A percentile compares a stretch with the other conserved stretches of the same genome.
Conservation (phyloP, 352 stramenopile species). For the Phytophthora uliginosa region DNA sequence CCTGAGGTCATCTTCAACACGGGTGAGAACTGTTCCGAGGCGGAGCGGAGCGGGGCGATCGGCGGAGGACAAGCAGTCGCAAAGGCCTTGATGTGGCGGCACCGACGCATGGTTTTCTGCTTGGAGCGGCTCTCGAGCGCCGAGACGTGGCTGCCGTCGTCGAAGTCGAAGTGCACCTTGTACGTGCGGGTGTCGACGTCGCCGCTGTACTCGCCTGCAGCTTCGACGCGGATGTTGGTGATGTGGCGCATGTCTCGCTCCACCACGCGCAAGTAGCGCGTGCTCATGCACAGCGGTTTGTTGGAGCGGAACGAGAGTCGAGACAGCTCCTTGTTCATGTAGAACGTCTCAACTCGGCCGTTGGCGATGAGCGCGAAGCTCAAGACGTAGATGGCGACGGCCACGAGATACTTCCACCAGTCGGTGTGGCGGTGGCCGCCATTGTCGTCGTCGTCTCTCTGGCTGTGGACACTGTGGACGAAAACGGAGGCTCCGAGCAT, state of each 20-base stretch:
- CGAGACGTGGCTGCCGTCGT: constrained; percentile 61
- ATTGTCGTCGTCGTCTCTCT: constrained; percentile 25
- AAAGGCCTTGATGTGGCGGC: constrained; percentile 69
- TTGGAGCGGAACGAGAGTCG: constrained; percentile 53
- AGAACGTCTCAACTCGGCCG: constrained; percentile 69
- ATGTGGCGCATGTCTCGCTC: constrained; percentile 68
- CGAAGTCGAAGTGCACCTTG: constrained; percentile 82
- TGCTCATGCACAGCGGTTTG: constrained; percentile 60
- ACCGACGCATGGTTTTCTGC: constrained; percentile 63
- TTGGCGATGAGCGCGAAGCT: constrained; percentile 56
- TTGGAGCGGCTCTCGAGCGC: constrained; percentile 71
- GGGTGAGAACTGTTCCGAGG: constrained; percentile 22
- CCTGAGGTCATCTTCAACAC: constrained; percentile 10
- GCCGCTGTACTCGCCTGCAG: constrained; percentile 68
- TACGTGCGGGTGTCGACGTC: constrained; percentile 78
- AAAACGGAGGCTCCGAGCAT: constrained; percentile 68
- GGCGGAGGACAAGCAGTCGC: constrained; percentile 22
- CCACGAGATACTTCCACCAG: constrained; percentile 83
- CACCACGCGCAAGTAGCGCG: constrained; percentile 45
- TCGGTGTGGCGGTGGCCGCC: constrained; percentile 21
- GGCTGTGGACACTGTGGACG: constrained; percentile 56
- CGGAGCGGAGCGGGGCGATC: constrained; percentile 27
- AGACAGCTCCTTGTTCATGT: constrained; percentile 60
- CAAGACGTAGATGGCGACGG: constrained; percentile 57
- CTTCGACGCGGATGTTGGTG: constrained; percentile 70